Conservation (phyloP, 192 early-diverging fungal genomes). For the Geranomyces michiganensis region DNA sequence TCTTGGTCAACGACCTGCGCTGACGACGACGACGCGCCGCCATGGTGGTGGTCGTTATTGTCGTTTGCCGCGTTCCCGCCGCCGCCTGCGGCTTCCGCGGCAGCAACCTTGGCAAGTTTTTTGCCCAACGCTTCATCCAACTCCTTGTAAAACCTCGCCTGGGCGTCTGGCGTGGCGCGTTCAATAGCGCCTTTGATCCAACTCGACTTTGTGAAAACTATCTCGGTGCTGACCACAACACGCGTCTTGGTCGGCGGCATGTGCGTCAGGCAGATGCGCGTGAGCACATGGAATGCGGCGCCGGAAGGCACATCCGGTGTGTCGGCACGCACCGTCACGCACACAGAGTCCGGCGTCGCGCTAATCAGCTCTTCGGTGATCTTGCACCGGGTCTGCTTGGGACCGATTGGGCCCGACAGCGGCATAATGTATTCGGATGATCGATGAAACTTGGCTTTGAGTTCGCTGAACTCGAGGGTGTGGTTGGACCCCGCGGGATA, state of each 20-base stretch:
- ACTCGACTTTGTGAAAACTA: constrained; percentile 27
- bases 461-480: neutral
- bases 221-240: constrained; percentile 16
- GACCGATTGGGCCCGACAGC: constrained; percentile 26
- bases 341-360: constrained; percentile 15
- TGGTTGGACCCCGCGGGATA: neutral
- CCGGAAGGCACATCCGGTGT: constrained; percentile 33
- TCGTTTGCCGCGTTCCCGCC: too few species aligned
- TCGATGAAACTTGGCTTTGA: constrained; percentile 14
- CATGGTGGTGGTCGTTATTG: too few species aligned
- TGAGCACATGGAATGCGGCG: constrained; percentile 12
- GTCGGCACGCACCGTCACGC: neutral
- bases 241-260: neutral
- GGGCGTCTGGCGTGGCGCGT: constrained; percentile 20
- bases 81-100: too few species aligned
- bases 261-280: constrained; percentile 23
- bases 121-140: constrained; percentile 1
- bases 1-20: too few species aligned
- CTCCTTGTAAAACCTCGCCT: constrained; percentile 18
- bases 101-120: constrained; percentile 4
- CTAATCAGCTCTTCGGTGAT: constrained; percentile 18
- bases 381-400: constrained; percentile 29
- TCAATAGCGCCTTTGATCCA: constrained; percentile 32
- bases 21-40: too few species aligned
- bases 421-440: constrained; percentile 35